Base-by-base conservation (phyloP, 1,139 yeast genomes). In the Pichia sp. region DNA sequence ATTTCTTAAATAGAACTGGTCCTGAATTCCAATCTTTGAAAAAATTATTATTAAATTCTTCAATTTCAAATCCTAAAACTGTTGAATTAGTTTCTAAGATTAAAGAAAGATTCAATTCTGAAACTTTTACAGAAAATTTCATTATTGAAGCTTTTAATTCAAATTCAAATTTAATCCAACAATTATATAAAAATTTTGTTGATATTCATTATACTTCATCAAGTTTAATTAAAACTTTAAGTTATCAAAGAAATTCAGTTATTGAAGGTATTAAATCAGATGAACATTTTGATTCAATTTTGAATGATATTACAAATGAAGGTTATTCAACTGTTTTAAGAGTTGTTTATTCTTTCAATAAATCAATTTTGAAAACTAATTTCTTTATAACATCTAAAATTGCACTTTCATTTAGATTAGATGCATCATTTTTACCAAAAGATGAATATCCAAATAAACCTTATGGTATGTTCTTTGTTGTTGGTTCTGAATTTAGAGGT, bases 401-500 rank as follows among this genome's bases (percentile, higher is more conserved):
- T 43, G 98, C 98, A 19, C 72, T 91, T 48, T 84, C 96, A 4
- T 91, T 91, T 71, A 79, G 97, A 64, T 74, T 91, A 55, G 73
- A 86, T 56, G 95, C 98, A 31, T 67, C 79, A 24, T 84, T 89
- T 65, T 73, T 91, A 63, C 96, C 97, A 38, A 62, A 63, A 43
- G 65, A 79, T 19, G 97, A 91, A 66, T 91, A 89, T 62, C 95
- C 96, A 39, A 93, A 86, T 53, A 83, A 81, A 45, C 93, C 96
- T 45, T 91, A 68, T 59, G 98, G 97, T 51, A 84, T 91, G 84
- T 89, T 91, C 67, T 80, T 91, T 54, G 84, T 89, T 44, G 96
- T 91, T 47, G 98, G 98, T 48, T 84, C 89, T 53, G 96, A 93
- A 60, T 91, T 91, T 67, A 77, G 96, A 61, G 98, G 97, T 26